A percentile compares a stretch with the other conserved stretches of the same genome.
Evolutionary conservation across 2,329 filamentous ascomycete genomes (phyloP).

Genomic region (Cytospora leucostoma): DNA sequence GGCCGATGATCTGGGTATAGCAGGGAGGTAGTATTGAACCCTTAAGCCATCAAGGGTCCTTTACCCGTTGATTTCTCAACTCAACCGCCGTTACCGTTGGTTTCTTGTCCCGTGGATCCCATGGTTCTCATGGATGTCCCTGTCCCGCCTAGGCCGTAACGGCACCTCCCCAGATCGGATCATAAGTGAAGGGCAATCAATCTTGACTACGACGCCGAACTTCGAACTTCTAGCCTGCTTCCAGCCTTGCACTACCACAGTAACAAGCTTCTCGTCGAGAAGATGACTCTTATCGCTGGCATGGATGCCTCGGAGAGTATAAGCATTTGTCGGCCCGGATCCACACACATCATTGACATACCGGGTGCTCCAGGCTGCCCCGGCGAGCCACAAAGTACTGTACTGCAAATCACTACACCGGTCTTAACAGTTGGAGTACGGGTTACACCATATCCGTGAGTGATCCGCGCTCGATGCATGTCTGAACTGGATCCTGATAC

Average conservation of each 20-base stretch:
- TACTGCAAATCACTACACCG: constrained; percentile 2
- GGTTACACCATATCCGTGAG: neutral
- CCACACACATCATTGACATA: neutral
- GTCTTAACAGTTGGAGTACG: neutral
- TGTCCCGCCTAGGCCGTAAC: neutral
- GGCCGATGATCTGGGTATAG: constrained; percentile 6
- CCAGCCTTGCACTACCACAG: neutral
- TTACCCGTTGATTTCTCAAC: constrained; percentile 8
- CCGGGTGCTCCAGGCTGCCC: neutral
- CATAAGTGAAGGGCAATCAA: neutral
- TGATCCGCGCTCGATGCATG: neutral
- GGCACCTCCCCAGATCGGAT: neutral
- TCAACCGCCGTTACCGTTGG: constrained; percentile 17
- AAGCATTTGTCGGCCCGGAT: neutral
- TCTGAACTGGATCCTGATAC: neutral
- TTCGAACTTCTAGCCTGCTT: neutral
- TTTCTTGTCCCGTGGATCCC: constrained; percentile 2
- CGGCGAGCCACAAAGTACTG: neutral
- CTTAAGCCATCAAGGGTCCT: constrained; percentile 8
- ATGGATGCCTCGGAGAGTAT: neutral
- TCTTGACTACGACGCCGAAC: neutral
- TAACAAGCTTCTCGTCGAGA: too few relatives aligned
- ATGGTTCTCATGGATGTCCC: neutral
- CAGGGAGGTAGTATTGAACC: constrained; percentile 2
- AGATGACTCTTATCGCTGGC: neutral